Evolutionary conservation across 1,284 basidiomycete species (phyloP), one percentile per base, ranked within the genome.

Genomic region (Cryptococcus hybrid): DNA sequence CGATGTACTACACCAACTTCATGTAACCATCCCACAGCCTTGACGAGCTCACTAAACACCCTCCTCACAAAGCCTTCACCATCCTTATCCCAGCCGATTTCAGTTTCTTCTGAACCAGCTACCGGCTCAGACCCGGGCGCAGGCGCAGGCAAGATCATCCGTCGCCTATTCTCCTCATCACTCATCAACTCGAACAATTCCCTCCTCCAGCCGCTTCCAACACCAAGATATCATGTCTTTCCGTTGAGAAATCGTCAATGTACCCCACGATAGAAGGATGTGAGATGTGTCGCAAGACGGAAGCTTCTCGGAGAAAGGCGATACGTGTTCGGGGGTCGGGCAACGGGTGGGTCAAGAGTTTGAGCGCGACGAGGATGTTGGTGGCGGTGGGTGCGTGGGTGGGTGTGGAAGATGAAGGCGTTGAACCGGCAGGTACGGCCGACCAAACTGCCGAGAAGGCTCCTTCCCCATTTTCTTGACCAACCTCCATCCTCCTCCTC

Each of bases 21-120:
- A 71, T 96, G 92, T 85, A 96, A 87, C 90, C 91, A 96, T 1
- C 85, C 87, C 0, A 95, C 88, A 1, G 88, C 92, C 48, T 84
- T 84, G 57, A 84, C 85, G 1, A 96, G 80, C 74, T 95, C 92
- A 49, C 82, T 82, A 81, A 88, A 92, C 60, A 94, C 86, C 43
- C 89, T 78, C 38, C 86, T 79, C 0, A 92, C 80, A 7, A 90
- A 68, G 2, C 71, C 74, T 47, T 76, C 69, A 3, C 76, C 76
- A 36, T 60, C 60, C 7, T 47, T 50, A 52, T 68, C 66, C 46
- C 52, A 42, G 24, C 24, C 24, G 35, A 34, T 52, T 38, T 52
- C 39, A 15, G 50, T 38, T 37, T 18, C 44, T 30, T 15, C 53
- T 51, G 51, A 43, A 24, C 24, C 24, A 13, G 43, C n/a, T 15